These are phyloP conservation scores for Neurospora tetrasperma DNA, from an alignment of 495 filamentous ascomycete genomes.

Conservation along the genomic window DNA sequence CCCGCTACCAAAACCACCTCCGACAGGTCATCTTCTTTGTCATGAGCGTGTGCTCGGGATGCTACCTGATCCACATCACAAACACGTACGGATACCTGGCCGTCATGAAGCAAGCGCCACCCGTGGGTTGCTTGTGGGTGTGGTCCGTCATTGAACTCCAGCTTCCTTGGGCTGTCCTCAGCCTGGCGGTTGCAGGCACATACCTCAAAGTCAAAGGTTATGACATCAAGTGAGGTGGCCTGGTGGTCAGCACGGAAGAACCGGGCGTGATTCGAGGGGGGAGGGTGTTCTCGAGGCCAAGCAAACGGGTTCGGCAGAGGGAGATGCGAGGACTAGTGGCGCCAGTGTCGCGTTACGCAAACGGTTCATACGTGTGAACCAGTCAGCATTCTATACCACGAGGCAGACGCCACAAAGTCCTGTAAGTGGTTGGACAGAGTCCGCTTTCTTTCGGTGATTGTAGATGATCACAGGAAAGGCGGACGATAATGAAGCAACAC, in stretches of 20 bases:
- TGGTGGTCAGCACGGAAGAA: conserved; percentile 4
- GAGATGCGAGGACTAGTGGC: neutral
- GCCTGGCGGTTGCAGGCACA: conserved; percentile 44
- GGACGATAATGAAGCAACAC: neutral
- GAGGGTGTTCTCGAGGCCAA: neutral
- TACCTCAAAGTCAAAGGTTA: conserved; percentile 72
- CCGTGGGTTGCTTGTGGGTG: conserved; percentile 85
- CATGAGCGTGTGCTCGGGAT: conserved; percentile 48
- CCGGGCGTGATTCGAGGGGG: neutral
- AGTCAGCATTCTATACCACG: neutral
- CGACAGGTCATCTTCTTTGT: conserved; percentile 53
- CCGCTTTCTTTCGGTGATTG: neutral
- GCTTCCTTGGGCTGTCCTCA: conserved; percentile 53
- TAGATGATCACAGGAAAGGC: neutral
- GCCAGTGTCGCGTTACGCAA: neutral
- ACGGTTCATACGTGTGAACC: neutral
- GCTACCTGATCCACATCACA: conserved; percentile 68
- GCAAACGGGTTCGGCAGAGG: neutral
- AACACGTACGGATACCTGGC: conserved; percentile 73
- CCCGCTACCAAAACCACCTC: conserved; percentile 33
- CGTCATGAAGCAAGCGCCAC: conserved; percentile 85
- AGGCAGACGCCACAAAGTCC: neutral
- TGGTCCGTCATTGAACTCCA: conserved; percentile 87
- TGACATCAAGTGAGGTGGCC: conserved; percentile 23
- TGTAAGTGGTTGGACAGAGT: neutral